Conservation (phyloP, 2,329 filamentous ascomycete genomes). For the Ascosphaera apis region DNA sequence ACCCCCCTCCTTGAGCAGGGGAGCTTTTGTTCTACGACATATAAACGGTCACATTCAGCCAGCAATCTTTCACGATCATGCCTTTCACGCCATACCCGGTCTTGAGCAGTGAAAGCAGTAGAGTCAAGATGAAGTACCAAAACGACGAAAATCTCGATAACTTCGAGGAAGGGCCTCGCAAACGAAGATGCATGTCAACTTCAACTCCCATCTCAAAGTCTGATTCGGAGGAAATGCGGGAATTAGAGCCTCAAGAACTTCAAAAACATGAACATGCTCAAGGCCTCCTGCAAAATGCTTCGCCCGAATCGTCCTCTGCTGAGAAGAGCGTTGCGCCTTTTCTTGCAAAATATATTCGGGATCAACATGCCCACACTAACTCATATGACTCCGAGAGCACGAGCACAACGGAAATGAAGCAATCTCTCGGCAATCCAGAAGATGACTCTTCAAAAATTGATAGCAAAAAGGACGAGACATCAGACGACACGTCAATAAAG, state of each 20-base stretch:
- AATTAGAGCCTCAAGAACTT: neutral
- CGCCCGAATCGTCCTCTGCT: conserved; percentile 29
- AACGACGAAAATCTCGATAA: neutral
- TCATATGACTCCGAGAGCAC: conserved; percentile 3
- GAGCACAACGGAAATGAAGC: neutral
- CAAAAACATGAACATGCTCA: conserved; percentile 12
- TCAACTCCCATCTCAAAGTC: neutral
- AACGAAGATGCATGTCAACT: conserved; percentile 6
- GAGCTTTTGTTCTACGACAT: too few species aligned
- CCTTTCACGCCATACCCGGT: neutral
- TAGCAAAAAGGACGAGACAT: neutral
- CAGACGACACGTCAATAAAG: neutral
- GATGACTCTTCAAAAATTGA: neutral
- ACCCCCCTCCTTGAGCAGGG: too few species aligned
- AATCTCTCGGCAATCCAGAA: neutral
- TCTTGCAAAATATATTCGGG: conserved; percentile 65
- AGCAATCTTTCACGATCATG: too few species aligned
- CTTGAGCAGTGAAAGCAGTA: neutral
- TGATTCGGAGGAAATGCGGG: neutral
- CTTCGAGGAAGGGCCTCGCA: conserved; percentile 5
- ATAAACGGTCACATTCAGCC: too few species aligned
- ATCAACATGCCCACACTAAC: conserved; percentile 45
- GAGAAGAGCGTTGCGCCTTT: conserved; percentile 61
- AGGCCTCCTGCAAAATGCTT: conserved; percentile 6
- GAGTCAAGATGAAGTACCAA: neutral